phyloP scores from a whole-genome alignment of 352 stramenopile genomes.

The Pythium diclinum region DNA sequence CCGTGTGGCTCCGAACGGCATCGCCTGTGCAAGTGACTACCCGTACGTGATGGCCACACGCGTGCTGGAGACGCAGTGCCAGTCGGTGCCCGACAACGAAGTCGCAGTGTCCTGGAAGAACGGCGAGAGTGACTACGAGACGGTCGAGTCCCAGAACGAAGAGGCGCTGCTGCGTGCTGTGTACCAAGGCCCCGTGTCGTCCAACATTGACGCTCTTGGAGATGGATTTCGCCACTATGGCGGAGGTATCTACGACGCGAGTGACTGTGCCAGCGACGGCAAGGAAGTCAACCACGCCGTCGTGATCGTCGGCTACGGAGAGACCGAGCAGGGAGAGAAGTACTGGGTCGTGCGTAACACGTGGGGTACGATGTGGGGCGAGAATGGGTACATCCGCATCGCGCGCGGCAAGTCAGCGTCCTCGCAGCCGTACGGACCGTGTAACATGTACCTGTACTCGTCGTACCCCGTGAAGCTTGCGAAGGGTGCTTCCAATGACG shows the following conservation, averaged over 20 bases:
- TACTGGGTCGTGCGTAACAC: slow-evolving; percentile 91
- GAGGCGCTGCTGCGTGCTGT: slow-evolving; percentile 63
- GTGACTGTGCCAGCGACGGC: slow-evolving; percentile 68
- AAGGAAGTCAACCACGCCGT: slow-evolving; percentile 87
- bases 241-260: slow-evolving; percentile 82
- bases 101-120: slow-evolving; percentile 54
- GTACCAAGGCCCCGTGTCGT: slow-evolving; percentile 60
- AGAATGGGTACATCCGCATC: slow-evolving; percentile 81
- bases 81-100: slow-evolving; percentile 22
- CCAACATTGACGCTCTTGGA: slow-evolving; percentile 70
- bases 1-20: slow-evolving; percentile 50
- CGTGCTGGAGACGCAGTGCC: slow-evolving; percentile 42
- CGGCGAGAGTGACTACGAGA: slow-evolving; percentile 49
- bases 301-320: slow-evolving; percentile 80
- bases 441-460: slow-evolving; percentile 74
- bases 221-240: slow-evolving; percentile 84
- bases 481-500: slow-evolving; percentile 11
- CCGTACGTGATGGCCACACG: slow-evolving; percentile 82
- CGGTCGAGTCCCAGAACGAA: slow-evolving; percentile 49
- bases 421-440: slow-evolving; percentile 40
- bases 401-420: slow-evolving; percentile 32
- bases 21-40: slow-evolving; percentile 63
- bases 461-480: slow-evolving; percentile 65
- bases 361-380: slow-evolving; percentile 88
- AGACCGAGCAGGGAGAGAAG: slow-evolving; percentile 60